Conservation (phyloP, 2,329 filamentous ascomycete genomes). For the Penicillium capsulatum region DNA sequence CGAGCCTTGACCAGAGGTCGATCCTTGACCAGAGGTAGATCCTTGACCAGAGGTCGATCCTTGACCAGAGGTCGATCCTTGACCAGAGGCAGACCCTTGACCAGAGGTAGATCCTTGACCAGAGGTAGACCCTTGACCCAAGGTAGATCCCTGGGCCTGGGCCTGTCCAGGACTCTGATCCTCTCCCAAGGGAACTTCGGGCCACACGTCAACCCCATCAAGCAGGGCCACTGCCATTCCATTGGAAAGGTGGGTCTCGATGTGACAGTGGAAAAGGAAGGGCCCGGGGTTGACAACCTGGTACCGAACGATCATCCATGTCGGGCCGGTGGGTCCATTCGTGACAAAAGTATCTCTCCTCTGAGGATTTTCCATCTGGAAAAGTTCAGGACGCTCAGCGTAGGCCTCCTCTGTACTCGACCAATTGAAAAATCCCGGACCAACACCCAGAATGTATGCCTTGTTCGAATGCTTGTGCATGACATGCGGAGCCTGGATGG, state of each 20-base stretch:
- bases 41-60: no score
- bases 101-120: no score
- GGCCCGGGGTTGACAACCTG: constrained; percentile 46
- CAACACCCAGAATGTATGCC: constrained; percentile 42
- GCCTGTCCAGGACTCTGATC: constrained; percentile 9
- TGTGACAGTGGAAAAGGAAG: constrained; percentile 51
- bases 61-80: neutral
- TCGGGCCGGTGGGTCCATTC: constrained; percentile 21
- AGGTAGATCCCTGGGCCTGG: neutral
- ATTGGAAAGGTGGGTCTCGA: constrained; percentile 46
- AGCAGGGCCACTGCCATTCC: constrained; percentile 49
- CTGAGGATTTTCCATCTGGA: constrained; percentile 45
- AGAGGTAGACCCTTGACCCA: no score
- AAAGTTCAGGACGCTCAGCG: constrained; percentile 37
- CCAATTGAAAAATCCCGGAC: constrained; percentile 39
- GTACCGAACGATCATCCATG: constrained; percentile 47
- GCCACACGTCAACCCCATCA: constrained; percentile 49
- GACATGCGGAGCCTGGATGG: constrained; percentile 38
- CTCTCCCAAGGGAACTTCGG: constrained; percentile 29
- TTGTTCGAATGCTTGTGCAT: constrained; percentile 50
- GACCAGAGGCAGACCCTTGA: constrained; percentile 1
- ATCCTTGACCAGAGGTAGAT: no score
- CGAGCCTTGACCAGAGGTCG: no score
- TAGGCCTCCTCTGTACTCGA: constrained; percentile 40
- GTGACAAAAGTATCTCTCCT: constrained; percentile 43